These are phyloP conservation scores for Suillus discolor DNA, from an alignment of 768 basidiomycete genomes.

Conservation along the genomic window DNA sequence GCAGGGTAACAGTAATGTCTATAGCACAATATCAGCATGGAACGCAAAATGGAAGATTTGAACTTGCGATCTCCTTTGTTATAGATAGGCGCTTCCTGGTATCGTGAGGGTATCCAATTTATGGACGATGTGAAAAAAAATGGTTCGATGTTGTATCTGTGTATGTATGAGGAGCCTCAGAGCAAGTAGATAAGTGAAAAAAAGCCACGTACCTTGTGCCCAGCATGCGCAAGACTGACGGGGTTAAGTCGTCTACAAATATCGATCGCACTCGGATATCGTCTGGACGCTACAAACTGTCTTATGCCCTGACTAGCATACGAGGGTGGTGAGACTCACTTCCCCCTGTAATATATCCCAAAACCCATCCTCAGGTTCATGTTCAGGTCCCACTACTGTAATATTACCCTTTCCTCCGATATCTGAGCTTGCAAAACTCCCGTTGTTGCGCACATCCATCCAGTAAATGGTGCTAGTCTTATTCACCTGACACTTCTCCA, in stretches of 20 bases:
- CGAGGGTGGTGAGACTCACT: slow-evolving; percentile 32
- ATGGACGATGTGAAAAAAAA: slow-evolving; percentile 67
- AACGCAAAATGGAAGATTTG: slow-evolving; percentile 1
- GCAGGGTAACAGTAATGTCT: slow-evolving; percentile 61
- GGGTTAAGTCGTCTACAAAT: slow-evolving; percentile 53
- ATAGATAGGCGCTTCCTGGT: slow-evolving; percentile 47
- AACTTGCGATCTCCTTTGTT: slow-evolving; percentile 54
- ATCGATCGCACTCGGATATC: slow-evolving; percentile 48
- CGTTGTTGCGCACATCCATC: slow-evolving; percentile 23
- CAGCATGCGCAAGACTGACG: slow-evolving; percentile 55
- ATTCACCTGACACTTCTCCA: slow-evolving; percentile 20
- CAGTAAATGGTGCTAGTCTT: slow-evolving; percentile 23
- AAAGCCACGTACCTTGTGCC: slow-evolving; percentile 47
- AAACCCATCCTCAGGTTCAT: slow-evolving; percentile 30
- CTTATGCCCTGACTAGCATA: neutral
- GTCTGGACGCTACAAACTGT: slow-evolving; percentile 34
- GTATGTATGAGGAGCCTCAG: neutral
- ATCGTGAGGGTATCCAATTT: slow-evolving; percentile 71
- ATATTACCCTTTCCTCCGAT: neutral
- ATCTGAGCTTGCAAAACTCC: slow-evolving; percentile 13
- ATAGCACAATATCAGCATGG: slow-evolving; percentile 3
- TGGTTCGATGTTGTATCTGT: slow-evolving; percentile 57
- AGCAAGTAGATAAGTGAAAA: neutral
- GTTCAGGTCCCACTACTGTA: slow-evolving; percentile 13
- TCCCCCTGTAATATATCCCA: slow-evolving; percentile 35